These are phyloP conservation scores for Rhizomucor miehei DNA, from an alignment of 371 early-diverging fungal genomes.

Conservation along the genomic window DNA sequence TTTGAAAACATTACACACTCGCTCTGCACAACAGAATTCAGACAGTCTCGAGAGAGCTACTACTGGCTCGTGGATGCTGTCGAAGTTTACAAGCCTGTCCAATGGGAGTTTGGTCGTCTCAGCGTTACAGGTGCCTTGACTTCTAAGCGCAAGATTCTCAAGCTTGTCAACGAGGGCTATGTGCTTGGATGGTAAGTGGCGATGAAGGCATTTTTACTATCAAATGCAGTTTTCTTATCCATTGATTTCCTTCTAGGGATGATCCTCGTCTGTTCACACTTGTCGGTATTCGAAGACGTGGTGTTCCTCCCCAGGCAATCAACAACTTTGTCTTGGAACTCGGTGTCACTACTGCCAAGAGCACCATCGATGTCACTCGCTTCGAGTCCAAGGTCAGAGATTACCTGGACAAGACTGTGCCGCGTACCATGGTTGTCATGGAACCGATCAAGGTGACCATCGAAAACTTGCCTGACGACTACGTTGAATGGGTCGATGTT, in stretches of 20 bases:
- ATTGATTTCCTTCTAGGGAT: conserved; percentile 52
- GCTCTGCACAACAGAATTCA: conserved; percentile 98
- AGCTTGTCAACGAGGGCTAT: conserved; percentile 91
- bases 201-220: background rate
- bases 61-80: conserved; percentile 97
- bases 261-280: conserved; percentile 99
- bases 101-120: conserved; percentile 95
- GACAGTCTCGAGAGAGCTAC: conserved; percentile 99
- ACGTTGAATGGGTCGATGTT: conserved; percentile 69
- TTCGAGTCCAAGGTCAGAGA: conserved; percentile 97
- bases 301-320: conserved; percentile 98
- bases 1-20: conserved; percentile 99
- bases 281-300: conserved; percentile 96
- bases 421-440: conserved; percentile 89
- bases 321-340: conserved; percentile 97
- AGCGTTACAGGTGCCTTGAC: conserved; percentile 99
- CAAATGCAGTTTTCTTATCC: background rate
- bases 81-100: conserved; percentile 82
- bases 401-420: conserved; percentile 88
- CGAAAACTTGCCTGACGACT: conserved; percentile 80
- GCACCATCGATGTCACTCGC: conserved; percentile 88
- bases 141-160: conserved; percentile 98
- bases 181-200: conserved; percentile 99
- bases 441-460: conserved; percentile 90
- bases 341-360: conserved; percentile 87